Conservation (phyloP, 2,329 filamentous ascomycete genomes). For the Neofusicoccum cordaticola region DNA sequence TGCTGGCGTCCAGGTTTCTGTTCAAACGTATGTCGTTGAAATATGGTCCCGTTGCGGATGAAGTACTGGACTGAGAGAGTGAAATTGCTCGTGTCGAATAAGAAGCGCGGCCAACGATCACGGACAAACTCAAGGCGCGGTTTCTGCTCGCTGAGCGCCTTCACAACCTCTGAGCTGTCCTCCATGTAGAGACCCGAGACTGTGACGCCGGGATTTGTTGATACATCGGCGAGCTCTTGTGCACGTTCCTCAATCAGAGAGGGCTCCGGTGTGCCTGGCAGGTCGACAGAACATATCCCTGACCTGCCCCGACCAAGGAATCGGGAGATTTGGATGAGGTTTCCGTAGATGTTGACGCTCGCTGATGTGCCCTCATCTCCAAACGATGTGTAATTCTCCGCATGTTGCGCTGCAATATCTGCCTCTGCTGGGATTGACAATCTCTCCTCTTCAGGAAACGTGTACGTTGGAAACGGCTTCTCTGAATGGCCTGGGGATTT, state of each 20-base stretch:
- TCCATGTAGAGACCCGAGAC: neutral
- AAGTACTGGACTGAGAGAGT: neutral
- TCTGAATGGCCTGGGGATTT: neutral
- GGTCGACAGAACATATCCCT: constrained; percentile 1
- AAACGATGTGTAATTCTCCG: constrained; percentile 2
- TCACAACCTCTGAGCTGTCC: neutral
- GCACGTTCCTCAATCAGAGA: neutral
- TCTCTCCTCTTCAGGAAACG: neutral
- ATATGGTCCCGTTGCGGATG: neutral
- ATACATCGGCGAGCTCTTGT: neutral
- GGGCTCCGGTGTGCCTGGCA: neutral
- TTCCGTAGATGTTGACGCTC: constrained; percentile 1
- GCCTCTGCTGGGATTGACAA: neutral
- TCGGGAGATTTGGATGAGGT: constrained; percentile 2
- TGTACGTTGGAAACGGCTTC: neutral
- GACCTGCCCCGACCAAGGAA: neutral
- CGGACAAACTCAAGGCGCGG: neutral
- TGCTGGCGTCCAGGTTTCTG: neutral
- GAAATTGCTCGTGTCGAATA: neutral
- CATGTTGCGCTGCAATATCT: neutral
- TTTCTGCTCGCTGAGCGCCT: neutral
- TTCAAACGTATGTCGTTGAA: neutral
- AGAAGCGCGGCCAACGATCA: constrained; percentile 6
- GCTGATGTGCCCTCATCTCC: neutral
- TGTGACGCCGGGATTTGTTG: neutral